Evolutionary conservation across 1,139 yeast genomes (phyloP).

Genomic region (Trichomonascaceae sp.): DNA sequence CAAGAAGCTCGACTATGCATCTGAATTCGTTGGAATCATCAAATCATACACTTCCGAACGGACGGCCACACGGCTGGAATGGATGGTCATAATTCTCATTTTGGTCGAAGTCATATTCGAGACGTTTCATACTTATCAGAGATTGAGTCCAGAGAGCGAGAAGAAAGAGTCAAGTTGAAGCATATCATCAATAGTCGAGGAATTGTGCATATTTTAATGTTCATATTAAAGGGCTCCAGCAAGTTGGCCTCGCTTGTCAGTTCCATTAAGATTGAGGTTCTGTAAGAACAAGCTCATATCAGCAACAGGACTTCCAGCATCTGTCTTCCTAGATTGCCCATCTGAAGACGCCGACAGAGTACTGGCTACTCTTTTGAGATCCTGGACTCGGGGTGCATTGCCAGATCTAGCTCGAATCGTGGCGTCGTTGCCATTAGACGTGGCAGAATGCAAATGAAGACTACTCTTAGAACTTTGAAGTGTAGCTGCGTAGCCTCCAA

Average conservation of each 20-base stretch:
- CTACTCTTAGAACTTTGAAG: constrained; percentile 11
- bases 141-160: not conserved
- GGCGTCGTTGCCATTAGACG: not conserved
- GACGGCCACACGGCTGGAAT: constrained; percentile 70
- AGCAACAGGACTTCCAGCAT: not conserved
- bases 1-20: constrained; percentile 80
- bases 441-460: not conserved
- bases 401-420: not conserved
- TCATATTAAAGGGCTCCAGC: not conserved
- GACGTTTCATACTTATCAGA: constrained; percentile 51
- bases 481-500: constrained; percentile 12
- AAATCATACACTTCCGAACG: constrained; percentile 70
- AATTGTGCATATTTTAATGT: not conserved
- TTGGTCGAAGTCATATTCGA: constrained; percentile 83
- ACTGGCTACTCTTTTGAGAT: constrained; percentile 8
- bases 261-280: constrained; percentile 1
- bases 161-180: no score
- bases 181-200: not conserved
- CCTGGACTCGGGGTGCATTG: constrained; percentile 4
- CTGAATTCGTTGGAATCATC: constrained; percentile 78
- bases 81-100: constrained; percentile 79
- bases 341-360: not conserved
- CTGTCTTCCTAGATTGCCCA: not conserved
- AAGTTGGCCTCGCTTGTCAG: constrained; percentile 2
- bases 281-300: constrained; percentile 4